Evolutionary conservation across 768 basidiomycete genomes (phyloP), one percentile per base, ranked within the genome.

Genomic region (Boletus bicolor): DNA sequence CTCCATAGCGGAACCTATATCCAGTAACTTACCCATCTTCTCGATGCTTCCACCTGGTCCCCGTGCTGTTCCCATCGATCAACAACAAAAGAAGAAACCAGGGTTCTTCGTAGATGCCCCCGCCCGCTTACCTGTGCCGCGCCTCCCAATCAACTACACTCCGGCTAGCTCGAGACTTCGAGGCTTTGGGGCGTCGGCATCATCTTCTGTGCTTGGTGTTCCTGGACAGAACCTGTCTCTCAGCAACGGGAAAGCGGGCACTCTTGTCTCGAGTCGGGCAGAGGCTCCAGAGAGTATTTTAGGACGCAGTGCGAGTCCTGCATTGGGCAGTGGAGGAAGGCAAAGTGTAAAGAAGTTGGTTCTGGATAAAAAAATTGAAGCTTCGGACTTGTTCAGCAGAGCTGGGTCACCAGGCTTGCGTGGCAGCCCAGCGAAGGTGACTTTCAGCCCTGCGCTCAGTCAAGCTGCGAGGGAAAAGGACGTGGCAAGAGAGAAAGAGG

Each of bases 281-380:
- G 80, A 85, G 48, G 54, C n/a, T 44, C 78, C 88, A 5, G 90
- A 93, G 57, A 75, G 79, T 0, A 83, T 90, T 63, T 56, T 87
- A 54, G 79, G 77, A 43, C 68, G 72, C 9, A 82, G 81, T 53
- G 74, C 80, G 10, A 85, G 82, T 59, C 84, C 86, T 1, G 76
- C 83, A 5, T 70, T 91, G 47, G 89, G 89, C 7, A 87, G 81
- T 63, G 89, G 83, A 42, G 77, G 73, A 55, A 78, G 86, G 52
- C 83, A 87, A 55, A 96, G 92, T 67, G 91, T 96, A 55, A 98
- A 98, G 77, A 96, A 96, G 68, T 80, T 98, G 55, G 86, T 93
- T 37, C 69, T 97, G 58, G 89, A 93, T 66, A 93, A 90, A 73
- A 92, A 87, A 67, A 76, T 91, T 15, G 87, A 90, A 49, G 80